Base-by-base conservation (phyloP, 257 asterid species). In the Nemophila menziesii region DNA sequence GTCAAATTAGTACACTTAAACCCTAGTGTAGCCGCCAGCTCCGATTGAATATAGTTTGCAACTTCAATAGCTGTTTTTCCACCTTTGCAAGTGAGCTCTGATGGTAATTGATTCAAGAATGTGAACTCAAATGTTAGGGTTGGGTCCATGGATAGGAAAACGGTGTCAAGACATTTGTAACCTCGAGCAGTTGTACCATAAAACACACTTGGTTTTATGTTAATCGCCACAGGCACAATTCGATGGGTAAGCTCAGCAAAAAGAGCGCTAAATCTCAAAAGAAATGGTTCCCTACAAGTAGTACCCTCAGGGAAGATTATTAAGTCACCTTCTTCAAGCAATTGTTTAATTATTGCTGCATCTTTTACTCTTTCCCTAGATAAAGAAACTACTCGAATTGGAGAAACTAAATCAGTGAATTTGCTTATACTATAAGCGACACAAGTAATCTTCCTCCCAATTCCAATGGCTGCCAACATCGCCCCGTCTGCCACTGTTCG, bases 251-350 rank as follows among this genome's bases (percentile, higher is more conserved):
- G 33, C 34, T 87, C 97, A 0, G 97, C 95, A 18, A 87, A 87
- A 2, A 87, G 70, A 12, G 93, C 95, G 34, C 93, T 83, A 50
- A 87, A 83, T 56, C 95, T 50, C 19, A 87, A 61, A 48, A 87
- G 44, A 39, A 83, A 87, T 11, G 86, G 77, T 37, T 83, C 97
- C 21, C 97, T 22, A 36, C 97, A 87, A 0, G 97, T 87, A 0
- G 97, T 87, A 18, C 97, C 97, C 43, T 87, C 97, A 0, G 95
- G 93, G 51, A 92, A 87, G 0, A 87, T 62, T 0, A 83, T 92
- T 27, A 87, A 43, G 21, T 83, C 97, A 24, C 95, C 95, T 48
- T 83, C 86, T 39, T 77, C 74, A 0, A 87, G 62, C 41, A 87
- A 23, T 2, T 62, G 73, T 49, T 68, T 73, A 15, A 87, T 83